Base-by-base conservation (phyloP, 2,329 filamentous ascomycete genomes). In the Dactylonectria macrodidyma region DNA sequence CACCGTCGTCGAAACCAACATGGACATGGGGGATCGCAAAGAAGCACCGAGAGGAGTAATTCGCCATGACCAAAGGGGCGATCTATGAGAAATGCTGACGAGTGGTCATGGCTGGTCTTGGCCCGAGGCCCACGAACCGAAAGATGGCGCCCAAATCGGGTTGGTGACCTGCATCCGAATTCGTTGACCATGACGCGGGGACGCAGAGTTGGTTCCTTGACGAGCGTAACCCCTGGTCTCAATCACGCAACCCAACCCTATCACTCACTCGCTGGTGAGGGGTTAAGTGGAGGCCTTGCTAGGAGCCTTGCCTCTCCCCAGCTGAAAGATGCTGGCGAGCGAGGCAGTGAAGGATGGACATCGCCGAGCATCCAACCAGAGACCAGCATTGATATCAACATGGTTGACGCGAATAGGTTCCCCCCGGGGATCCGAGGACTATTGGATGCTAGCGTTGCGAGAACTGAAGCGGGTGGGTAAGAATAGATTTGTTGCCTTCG, bases 281-380 rank as follows among this genome's bases (percentile, higher is more conserved):
- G 58, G 62, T n/a, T 30, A 36, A 50, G 66, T 62, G 62, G 62
- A 59, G 52, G 48, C 50, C 55, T n/a, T 62, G 58, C 36, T 62
- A 47, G 60, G 62, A 67, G 66, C 51, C 60, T 41, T 33, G 14
- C 26, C 26, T 46, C 69, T 58, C 62, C 51, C 66, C 73, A 75
- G 71, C 71, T 72, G 62, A 59, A 75, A 38, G 44, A 44, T 44
- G 56, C 24, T 26, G 44, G n/a, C 46, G 41, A 46, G 61, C 67
- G 68, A 71, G 73, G 73, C 68, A 71, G 68, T 75, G 68, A 74
- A 65, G 50, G 47, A 69, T 72, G 72, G 70, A 34, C 59, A 64
- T 67, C 26, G 14, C 70, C 62, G 64, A 74, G 34, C 56, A 58
- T n/a, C 74, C 74, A 73, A 76, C 76, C 71, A 74, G 67, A 57